Evolutionary conservation across 345 rosid species (phyloP), one percentile per base, ranked within the genome.

Genomic region (Sisymbrium altissimum): DNA sequence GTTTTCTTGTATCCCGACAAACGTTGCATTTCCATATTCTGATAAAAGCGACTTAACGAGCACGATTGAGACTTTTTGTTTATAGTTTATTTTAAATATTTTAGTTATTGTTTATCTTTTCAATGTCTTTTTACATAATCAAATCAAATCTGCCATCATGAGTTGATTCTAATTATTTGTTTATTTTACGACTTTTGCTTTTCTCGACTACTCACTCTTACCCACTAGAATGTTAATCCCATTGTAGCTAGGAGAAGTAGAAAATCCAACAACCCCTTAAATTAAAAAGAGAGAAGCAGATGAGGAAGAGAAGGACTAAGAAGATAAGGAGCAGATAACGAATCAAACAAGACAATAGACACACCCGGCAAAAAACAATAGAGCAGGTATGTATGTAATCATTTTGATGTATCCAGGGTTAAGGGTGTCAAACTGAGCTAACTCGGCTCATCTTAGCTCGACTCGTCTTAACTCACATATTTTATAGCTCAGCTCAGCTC

Each of bases 11-110:
- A 65, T 64, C 57, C 71, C 71, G 50, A 73, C 71, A 55, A 65
- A 15, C 65, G 32, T 65, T 65, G 49, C 66, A 65, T 73, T 64
- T 73, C 65, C 46, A 73, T 64, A 55, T 65, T 56, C 8, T 73
- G 1, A 2, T 55, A 55, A 56, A 35, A 73, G 71, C 71, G 50
- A 73, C 77, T 65, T 7, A 44, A 65, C 71, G 1, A 56, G 66
- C 66, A 73, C 71, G 77, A 73, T 55, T 9, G 21, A 6, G 15
- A 15, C 71, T 10, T 73, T 54, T 45, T 35, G 62, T 36, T 72
- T 63, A 17, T 17, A 17, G 63, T 36, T 17, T 17, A 52, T 23
- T 23, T 25, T 52, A 9, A 9, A 25, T 52, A 6, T 35, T 35
- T 35, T 35, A 35, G 38, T 35, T 35, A 9, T 36, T 36, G 12